Evolutionary conservation across 1,139 yeast genomes (phyloP).

Genomic region (Yamadazyma oceani): DNA sequence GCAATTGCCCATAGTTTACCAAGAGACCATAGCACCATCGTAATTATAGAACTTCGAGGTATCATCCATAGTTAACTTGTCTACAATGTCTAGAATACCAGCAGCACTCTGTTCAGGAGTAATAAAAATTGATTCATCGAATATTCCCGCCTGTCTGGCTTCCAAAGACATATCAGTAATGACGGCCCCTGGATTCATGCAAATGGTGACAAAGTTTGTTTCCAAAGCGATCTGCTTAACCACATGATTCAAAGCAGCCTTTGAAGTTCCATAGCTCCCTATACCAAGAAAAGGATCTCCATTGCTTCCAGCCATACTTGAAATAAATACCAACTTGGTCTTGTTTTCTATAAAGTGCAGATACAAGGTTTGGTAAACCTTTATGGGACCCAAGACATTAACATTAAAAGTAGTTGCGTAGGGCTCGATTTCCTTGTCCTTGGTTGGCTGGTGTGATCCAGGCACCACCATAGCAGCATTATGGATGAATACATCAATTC

Average conservation of each 20-base stretch:
- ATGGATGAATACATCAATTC: constrained; percentile 20
- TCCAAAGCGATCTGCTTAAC: constrained; percentile 7
- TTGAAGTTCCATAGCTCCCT: constrained; percentile 8
- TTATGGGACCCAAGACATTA: constrained; percentile 10
- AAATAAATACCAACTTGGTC: constrained; percentile 8
- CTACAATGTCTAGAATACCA: too few relatives aligned
- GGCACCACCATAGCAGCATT: constrained; percentile 18
- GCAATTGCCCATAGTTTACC: too few relatives aligned
- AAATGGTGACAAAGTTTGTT: constrained; percentile 42
- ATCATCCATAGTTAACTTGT: too few relatives aligned
- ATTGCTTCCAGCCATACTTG: constrained; percentile 11
- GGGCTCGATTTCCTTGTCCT: constrained; percentile 2
- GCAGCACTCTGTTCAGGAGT: too few relatives aligned
- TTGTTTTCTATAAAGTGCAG: constrained; percentile 8
- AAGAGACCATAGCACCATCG: too few relatives aligned
- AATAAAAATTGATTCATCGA: too few relatives aligned
- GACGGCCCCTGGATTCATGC: constrained; percentile 39
- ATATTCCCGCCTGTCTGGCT: too few relatives aligned
- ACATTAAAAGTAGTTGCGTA: constrained; percentile 4
- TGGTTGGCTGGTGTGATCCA: constrained; percentile 1
- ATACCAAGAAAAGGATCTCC: constrained; percentile 15
- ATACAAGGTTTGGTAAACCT: constrained; percentile 10
- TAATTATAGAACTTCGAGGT: too few relatives aligned
- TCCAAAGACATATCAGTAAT: constrained; percentile 9
- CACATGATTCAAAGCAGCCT: constrained; percentile 9